Base-by-base conservation (phyloP, 176 grass and related monocot genomes). In the Calamus simplicifolius region DNA sequence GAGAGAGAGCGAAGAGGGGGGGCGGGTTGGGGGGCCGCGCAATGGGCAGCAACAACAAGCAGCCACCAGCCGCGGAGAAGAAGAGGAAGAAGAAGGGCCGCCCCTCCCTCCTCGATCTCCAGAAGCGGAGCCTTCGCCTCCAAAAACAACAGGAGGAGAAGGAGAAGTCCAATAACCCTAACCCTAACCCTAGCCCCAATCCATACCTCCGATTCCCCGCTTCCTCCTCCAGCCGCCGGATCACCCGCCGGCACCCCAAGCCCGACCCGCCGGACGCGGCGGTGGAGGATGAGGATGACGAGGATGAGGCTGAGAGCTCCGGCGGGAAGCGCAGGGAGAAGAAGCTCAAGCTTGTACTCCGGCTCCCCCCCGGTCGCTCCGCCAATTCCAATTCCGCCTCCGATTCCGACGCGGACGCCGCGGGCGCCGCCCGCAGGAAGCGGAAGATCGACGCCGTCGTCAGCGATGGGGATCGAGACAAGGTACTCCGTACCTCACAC, bases 51-150 rank as follows among this genome's bases (percentile, higher is more conserved):
- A 66, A 8, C 35, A 43, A 48, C 61, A 72, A 79, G 54, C 61
- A 79, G 54, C 61, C n/a, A 57, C 28, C 28, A 48, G 0, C 35
- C 10, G 7, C 14, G 29, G 65, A 63, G 26, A 19, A 23, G 49
- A 57, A 56, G 56, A 74, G 38, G 81, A 84, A 52, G 67, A 78
- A 84, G 81, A 84, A 78, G 61, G 81, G 81, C 26, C 74, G 64
- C 48, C 70, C 81, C 38, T 78, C 75, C 66, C 75, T 74, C 48
- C 43, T 84, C 53, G 81, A 78, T 30, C 64, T 84, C 58, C 59
- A 84, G 51, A 84, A 84, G 53, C 69, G 80, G 2, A 74, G 51
- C 57, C 75, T 78, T 16, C 62, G 73, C 62, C 62, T 77, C 30
- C 68, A 82, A 27, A 57, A 64, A 12, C 60, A 74, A 31, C 25